phyloP scores from a whole-genome alignment of 768 basidiomycete species.

The Cyclocybe cylindracea region DNA sequence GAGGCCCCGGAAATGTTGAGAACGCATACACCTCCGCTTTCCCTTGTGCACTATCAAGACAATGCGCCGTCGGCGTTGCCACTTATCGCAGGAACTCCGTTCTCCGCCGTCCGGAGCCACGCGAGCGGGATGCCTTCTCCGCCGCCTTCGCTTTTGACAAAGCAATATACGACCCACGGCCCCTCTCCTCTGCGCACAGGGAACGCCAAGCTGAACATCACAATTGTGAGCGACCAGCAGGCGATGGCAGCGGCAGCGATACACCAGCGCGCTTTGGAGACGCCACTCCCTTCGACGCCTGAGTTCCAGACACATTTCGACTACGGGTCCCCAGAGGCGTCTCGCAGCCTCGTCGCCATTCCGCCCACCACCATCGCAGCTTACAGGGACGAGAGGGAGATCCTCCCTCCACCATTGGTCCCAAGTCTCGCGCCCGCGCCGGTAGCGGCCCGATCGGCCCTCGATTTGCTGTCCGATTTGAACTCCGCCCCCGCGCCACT shows the following conservation, averaged over 20 bases:
- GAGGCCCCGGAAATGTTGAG: constrained; percentile 3
- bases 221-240: constrained; percentile 9
- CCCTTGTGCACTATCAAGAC: neutral
- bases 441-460: constrained; percentile 10
- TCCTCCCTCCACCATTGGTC: constrained; percentile 5
- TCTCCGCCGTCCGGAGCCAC: constrained; percentile 33
- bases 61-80: constrained; percentile 3
- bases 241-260: constrained; percentile 15
- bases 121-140: constrained; percentile 23
- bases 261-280: constrained; percentile 34
- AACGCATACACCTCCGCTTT: constrained; percentile 14
- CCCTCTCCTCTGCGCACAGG: constrained; percentile 31
- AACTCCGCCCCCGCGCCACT: too few relatives aligned
- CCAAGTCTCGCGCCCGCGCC: constrained; percentile 4
- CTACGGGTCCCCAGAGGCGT: neutral
- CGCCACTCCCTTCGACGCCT: constrained; percentile 40
- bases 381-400: neutral
- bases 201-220: constrained; percentile 15
- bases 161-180: constrained; percentile 13
- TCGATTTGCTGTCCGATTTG: constrained; percentile 13
- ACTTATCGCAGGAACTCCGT: constrained; percentile 22
- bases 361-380: neutral
- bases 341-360: neutral
- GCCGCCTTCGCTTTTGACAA: constrained; percentile 15
- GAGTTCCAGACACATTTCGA: constrained; percentile 19